Percentiles rank a stretch among this genome's conserved stretches.
Conservation (phyloP, 331 rosid species). For the Pyracantha coccinea region DNA sequence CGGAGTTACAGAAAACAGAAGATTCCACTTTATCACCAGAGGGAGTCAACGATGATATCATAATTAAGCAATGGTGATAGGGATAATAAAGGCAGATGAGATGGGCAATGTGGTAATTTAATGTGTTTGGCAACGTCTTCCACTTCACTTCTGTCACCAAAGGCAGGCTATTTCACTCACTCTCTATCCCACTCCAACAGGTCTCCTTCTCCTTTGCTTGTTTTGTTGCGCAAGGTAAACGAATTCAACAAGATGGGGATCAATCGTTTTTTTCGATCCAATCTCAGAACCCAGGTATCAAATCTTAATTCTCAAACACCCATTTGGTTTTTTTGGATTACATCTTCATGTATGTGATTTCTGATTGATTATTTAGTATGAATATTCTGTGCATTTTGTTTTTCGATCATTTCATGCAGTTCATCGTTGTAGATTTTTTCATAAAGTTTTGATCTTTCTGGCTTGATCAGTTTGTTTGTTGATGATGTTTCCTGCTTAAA, state of each 20-base stretch:
- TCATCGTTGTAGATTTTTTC: background rate
- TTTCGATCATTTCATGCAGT: background rate
- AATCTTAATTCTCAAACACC: constrained; percentile 4
- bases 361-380: background rate
- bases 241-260: constrained; percentile 14
- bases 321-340: background rate
- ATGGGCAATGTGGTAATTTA: background rate
- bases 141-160: too few species aligned
- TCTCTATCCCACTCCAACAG: background rate
- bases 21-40: background rate
- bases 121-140: too few species aligned
- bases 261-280: constrained; percentile 26
- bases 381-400: too few species aligned
- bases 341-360: background rate
- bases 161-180: background rate
- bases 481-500: background rate
- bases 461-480: background rate
- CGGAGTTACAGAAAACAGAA: background rate
- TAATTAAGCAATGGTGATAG: too few species aligned
- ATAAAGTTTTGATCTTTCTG: background rate
- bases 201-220: background rate
- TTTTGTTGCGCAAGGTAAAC: background rate
- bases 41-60: too few species aligned
- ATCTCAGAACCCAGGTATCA: constrained; percentile 27
- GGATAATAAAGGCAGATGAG: too few species aligned